Evolutionary conservation across 306 rosid genomes (phyloP), one percentile per base, ranked within the genome.

Genomic region (Comarum palustre): DNA sequence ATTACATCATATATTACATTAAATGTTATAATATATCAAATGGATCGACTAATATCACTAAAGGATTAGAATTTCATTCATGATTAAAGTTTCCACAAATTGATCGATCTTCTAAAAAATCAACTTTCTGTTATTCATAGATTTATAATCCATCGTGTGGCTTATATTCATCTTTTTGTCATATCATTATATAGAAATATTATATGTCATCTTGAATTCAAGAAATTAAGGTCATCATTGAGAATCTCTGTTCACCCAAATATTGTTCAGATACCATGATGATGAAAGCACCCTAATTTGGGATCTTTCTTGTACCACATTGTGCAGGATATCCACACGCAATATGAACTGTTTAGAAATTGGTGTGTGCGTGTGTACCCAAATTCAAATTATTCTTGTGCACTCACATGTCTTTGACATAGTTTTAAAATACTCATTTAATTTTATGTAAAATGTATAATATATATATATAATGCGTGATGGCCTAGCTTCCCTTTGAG

Each of bases 61-160:
- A 84, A 77, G 76, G 78, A 86, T 73, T 77, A 14, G 69, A 74
- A 75, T 74, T 69, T 25, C 54, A 66, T 54, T 54, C 76, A 34
- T 71, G 71, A 78, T 82, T 80, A 69, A 80, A 70, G 76, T 76
- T 81, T 75, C 61, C 75, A 77, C 69, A 39, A n/a, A n/a, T n/a
- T n/a, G 61, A n/a, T n/a, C n/a, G n/a, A 76, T 80, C 54, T 78
- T 68, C 52, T 31, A 31, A 82, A 60, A 80, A 74, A 59, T 15
- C 41, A 55, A 55, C 61, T 20, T 42, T 70, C 68, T 70, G 82
- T 27, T 79, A 29, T 68, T 43, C 45, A 66, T 69, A 39, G 14
- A 68, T 79, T 68, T 70, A 75, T 22, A 11, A 1, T 71, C 73
- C 13, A 42, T n/a, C n/a, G n/a, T n/a, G n/a, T n/a, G n/a, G n/a